A percentile compares a stretch with the other conserved stretches of the same genome.
Conservation (phyloP, 495 filamentous ascomycete genomes). For the Tuber indicum region DNA sequence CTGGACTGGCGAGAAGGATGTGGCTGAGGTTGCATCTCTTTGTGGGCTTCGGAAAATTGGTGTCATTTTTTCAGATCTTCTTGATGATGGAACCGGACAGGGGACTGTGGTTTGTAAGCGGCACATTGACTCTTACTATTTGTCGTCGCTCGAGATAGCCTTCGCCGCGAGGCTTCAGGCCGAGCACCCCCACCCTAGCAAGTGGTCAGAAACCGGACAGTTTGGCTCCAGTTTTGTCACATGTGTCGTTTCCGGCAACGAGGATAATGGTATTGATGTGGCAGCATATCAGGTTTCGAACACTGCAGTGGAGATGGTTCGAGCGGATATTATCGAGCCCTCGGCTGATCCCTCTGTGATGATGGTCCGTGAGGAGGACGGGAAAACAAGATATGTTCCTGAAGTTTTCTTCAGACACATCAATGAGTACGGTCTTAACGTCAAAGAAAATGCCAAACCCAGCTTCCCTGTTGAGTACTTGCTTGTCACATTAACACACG, state of each 20-base stretch:
- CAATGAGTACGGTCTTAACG: slow-evolving; percentile 92
- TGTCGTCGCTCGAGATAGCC: slow-evolving; percentile 84
- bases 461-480: slow-evolving; percentile 95
- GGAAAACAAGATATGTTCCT: slow-evolving; percentile 82
- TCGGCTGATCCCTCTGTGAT: slow-evolving; percentile 88
- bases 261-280: slow-evolving; percentile 77
- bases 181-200: slow-evolving; percentile 78
- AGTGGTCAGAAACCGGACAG: slow-evolving; percentile 91
- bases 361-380: slow-evolving; percentile 89
- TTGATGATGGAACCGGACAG: slow-evolving; percentile 72
- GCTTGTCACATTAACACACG: slow-evolving; percentile 90
- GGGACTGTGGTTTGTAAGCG: slow-evolving; percentile 89
- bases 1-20: slow-evolving; percentile 79
- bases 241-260: slow-evolving; percentile 86
- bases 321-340: slow-evolving; percentile 89
- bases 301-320: slow-evolving; percentile 91
- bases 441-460: slow-evolving; percentile 95
- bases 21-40: slow-evolving; percentile 70
- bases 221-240: slow-evolving; percentile 98
- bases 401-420: slow-evolving; percentile 95
- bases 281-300: slow-evolving; percentile 93
- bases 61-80: slow-evolving; percentile 89
- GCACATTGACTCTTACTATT: slow-evolving; percentile 88
- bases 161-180: slow-evolving; percentile 86
- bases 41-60: slow-evolving; percentile 89